Evolutionary conservation across 352 stramenopile species (phyloP).

Genomic region (Pythium biforme): DNA sequence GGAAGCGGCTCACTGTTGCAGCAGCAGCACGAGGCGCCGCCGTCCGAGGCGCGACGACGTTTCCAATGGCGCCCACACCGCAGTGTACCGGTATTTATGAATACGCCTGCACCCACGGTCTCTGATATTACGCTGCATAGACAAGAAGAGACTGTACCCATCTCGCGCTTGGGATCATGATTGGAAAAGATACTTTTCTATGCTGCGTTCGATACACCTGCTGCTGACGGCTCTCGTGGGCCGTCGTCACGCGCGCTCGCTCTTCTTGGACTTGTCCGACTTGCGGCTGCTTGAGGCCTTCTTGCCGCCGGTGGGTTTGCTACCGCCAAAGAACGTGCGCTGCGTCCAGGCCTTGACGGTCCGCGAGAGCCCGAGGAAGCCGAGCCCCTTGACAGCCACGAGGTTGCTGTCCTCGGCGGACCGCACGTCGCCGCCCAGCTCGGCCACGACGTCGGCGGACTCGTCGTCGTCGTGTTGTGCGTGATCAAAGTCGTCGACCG

Average conservation of each 20-base stretch:
- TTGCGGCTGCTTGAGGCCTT: neutral
- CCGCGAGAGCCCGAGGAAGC: constrained; percentile 37
- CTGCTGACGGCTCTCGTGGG: too few relatives aligned
- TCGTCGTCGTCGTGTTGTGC: neutral
- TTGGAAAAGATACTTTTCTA: too few relatives aligned
- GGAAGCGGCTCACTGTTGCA: neutral
- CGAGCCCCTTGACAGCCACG: constrained; percentile 55
- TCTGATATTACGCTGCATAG: constrained; percentile 1
- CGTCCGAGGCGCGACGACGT: neutral
- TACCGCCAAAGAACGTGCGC: constrained; percentile 15
- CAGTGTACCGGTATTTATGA: neutral
- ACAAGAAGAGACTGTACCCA: neutral
- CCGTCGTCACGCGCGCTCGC: constrained; percentile 2
- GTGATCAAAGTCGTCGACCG: constrained; percentile 30
- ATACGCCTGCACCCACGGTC: neutral
- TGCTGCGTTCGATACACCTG: too few relatives aligned
- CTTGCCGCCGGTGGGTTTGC: too few relatives aligned
- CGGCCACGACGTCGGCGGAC: constrained; percentile 20
- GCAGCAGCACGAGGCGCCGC: neutral
- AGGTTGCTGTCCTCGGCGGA: constrained; percentile 23
- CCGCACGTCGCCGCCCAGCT: constrained; percentile 24
- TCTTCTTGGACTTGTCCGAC: constrained; percentile 19
- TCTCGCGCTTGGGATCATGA: too few relatives aligned
- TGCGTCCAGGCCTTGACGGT: constrained; percentile 19
- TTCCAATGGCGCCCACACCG: neutral